Evolutionary conservation across 2,329 filamentous ascomycete species (phyloP).

Genomic region (Ophiostoma australiae): DNA sequence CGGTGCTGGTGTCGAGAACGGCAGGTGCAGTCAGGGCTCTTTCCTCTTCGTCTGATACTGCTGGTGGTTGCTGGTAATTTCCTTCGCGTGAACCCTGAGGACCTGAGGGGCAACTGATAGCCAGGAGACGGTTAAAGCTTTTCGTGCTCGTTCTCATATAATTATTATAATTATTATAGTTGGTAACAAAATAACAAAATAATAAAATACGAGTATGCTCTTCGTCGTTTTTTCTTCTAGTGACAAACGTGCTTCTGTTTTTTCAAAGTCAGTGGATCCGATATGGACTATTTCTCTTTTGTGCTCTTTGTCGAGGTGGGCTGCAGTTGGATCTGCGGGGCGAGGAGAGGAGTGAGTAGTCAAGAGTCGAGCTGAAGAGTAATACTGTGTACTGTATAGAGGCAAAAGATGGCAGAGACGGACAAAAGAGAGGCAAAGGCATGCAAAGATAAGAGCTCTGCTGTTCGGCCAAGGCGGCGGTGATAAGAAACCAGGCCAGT

Average conservation of each 20-base stretch:
- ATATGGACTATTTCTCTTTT: constrained; percentile 20
- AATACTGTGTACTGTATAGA: not conserved
- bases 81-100: constrained; percentile 4
- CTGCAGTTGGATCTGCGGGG: constrained; percentile 10
- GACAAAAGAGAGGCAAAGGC: not conserved
- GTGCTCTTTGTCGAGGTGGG: not conserved
- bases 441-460: not conserved
- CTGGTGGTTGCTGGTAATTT: not conserved
- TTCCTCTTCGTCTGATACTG: not conserved
- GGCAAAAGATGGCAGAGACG: not conserved
- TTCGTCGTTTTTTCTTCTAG: constrained; percentile 16
- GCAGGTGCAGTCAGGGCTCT: not conserved
- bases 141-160: constrained; percentile 3
- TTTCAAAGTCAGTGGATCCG: constrained; percentile 33
- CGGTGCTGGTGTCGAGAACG: not conserved
- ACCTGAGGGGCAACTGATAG: not conserved
- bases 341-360: not conserved
- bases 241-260: constrained; percentile 21
- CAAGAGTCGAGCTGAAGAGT: not conserved
- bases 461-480: not conserved
- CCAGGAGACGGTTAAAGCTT: not conserved
- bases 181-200: not conserved
- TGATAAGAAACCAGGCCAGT: not conserved
- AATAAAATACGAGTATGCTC: too few species aligned
- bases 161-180: not conserved